Evolutionary conservation across 768 basidiomycete species (phyloP).

Genomic region (Rhizopogon vinicolor): DNA sequence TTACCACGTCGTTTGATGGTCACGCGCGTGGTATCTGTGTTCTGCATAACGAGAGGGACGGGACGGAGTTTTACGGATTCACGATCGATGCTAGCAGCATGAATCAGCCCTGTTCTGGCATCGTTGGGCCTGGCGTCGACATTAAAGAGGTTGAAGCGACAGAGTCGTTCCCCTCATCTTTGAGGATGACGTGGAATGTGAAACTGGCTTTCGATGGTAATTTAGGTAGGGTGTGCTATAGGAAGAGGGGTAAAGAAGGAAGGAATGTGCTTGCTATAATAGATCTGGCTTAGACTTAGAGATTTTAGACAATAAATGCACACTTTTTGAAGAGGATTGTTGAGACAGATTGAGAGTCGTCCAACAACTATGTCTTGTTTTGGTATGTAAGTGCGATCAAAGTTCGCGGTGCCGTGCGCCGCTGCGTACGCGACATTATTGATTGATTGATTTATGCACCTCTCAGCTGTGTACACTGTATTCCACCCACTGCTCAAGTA

Average conservation of each 20-base stretch:
- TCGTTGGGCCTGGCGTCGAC: background rate
- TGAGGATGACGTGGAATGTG: constrained; percentile 1
- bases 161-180: background rate
- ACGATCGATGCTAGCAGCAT: background rate
- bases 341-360: too few species aligned
- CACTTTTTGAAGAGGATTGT: too few species aligned
- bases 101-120: background rate
- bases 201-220: background rate
- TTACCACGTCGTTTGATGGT: background rate
- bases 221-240: background rate
- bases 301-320: too few species aligned
- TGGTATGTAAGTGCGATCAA: too few species aligned
- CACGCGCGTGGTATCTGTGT: background rate
- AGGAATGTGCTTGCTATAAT: background rate
- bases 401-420: too few species aligned
- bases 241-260: background rate
- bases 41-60: background rate
- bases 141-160: constrained; percentile 1
- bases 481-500: too few species aligned
- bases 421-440: too few species aligned
- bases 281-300: background rate
- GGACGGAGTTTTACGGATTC: background rate
- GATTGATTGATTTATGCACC: too few species aligned
- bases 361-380: too few species aligned
- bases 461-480: too few species aligned